Evolutionary conservation across 2,329 filamentous ascomycete genomes (phyloP).

Genomic region (Orbilia oligospora): DNA sequence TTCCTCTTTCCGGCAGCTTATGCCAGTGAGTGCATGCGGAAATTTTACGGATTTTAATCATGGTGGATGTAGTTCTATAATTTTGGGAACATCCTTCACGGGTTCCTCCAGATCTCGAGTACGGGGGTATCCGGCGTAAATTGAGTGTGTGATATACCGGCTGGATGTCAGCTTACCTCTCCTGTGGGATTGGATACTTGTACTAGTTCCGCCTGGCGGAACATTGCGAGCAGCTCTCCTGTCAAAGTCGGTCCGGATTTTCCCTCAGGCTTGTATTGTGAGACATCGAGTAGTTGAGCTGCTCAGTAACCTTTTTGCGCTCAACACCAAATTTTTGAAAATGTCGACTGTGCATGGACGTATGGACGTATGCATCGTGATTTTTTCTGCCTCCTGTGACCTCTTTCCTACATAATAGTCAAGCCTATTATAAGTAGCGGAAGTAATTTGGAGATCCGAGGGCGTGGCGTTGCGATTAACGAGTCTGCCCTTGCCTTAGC

Average conservation of each 20-base stretch:
- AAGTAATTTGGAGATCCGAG: slow-evolving; percentile 1
- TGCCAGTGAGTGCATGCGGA: background rate
- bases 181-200: background rate
- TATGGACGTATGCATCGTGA: background rate
- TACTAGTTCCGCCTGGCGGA: slow-evolving; percentile 22
- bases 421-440: background rate
- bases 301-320: background rate
- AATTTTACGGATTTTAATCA: background rate
- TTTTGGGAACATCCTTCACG: slow-evolving; percentile 17
- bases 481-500: slow-evolving; percentile 28
- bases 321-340: slow-evolving; percentile 36
- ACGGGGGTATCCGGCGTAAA: slow-evolving; percentile 3
- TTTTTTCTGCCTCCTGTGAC: slow-evolving; percentile 15
- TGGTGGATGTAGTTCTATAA: slow-evolving; percentile 2
- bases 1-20: background rate
- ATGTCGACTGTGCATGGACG: slow-evolving; percentile 7
- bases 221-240: slow-evolving; percentile 31
- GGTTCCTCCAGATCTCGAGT: background rate
- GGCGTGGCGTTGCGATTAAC: slow-evolving; percentile 27
- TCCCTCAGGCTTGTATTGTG: slow-evolving; percentile 38
- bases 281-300: slow-evolving; percentile 36
- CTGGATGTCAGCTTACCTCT: slow-evolving; percentile 11
- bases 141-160: background rate
- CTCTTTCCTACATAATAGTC: background rate
- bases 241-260: slow-evolving; percentile 39